Percentiles rank a stretch among this genome's conserved stretches.
Evolutionary conservation across 768 basidiomycete genomes (phyloP).

Genomic region (Lentinula sp.): DNA sequence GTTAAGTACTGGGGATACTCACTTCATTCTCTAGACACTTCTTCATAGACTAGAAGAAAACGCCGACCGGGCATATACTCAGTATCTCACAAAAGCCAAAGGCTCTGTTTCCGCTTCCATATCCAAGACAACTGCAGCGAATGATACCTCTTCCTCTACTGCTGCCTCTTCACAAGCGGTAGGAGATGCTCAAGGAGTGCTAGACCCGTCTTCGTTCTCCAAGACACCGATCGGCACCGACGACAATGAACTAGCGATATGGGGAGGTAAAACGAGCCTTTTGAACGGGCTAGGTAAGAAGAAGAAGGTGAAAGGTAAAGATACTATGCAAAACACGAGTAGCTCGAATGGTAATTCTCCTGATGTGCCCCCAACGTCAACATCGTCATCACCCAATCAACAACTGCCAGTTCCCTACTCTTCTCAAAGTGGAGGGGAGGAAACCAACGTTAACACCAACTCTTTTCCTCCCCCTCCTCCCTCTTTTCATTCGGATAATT

Average conservation of each 20-base stretch:
- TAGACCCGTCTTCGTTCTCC: not conserved
- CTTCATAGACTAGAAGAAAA: slow-evolving; percentile 40
- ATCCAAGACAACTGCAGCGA: not conserved
- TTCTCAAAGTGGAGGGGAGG: not conserved
- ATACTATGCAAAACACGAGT: not conserved
- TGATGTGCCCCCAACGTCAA: not conserved
- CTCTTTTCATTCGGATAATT: not conserved
- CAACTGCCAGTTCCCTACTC: not conserved
- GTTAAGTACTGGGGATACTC: not conserved
- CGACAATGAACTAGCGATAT: slow-evolving; percentile 46
- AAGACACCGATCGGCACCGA: slow-evolving; percentile 19
- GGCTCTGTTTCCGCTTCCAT: slow-evolving; percentile 6
- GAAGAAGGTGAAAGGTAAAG: slow-evolving; percentile 17
- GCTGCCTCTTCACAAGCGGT: slow-evolving; percentile 3
- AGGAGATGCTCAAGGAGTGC: not conserved
- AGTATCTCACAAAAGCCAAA: slow-evolving; percentile 14
- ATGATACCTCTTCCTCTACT: not conserved
- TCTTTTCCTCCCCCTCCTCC: not conserved
- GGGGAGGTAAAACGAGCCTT: slow-evolving; percentile 46
- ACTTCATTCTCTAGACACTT: slow-evolving; percentile 26
- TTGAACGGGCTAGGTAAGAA: slow-evolving; percentile 19
- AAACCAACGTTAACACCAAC: not conserved
- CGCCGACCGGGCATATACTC: slow-evolving; percentile 29
- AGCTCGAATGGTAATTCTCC: not conserved
- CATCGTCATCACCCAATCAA: not conserved